Percentiles rank a stretch among this genome's conserved stretches.
phyloP scores from a whole-genome alignment of 768 basidiomycete species.

The Boletus tomentosulus region DNA sequence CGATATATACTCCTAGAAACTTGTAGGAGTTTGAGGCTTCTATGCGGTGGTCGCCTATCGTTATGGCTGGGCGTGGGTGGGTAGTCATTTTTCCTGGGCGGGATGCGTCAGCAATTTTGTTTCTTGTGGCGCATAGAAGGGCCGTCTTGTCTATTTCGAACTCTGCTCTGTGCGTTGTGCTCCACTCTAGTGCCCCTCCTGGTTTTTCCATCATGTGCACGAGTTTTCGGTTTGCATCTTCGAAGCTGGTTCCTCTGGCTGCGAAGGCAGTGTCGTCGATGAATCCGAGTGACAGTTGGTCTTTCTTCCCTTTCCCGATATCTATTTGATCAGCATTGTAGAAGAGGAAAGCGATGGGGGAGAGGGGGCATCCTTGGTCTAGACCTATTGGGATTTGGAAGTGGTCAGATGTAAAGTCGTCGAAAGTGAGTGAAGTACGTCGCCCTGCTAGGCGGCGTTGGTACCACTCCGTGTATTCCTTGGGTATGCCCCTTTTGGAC shows the following conservation, averaged over 20 bases:
- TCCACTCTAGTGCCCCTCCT: neutral
- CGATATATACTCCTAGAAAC: constrained; percentile 31
- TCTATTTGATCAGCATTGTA: constrained; percentile 27
- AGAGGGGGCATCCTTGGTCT: neutral
- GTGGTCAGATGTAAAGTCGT: constrained; percentile 18
- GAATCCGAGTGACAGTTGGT: neutral
- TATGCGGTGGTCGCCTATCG: constrained; percentile 12
- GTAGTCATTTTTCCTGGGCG: too few relatives aligned
- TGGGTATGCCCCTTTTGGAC: too few relatives aligned
- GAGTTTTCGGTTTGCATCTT: neutral
- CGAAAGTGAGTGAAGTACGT: constrained; percentile 11
- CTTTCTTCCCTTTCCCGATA: neutral
- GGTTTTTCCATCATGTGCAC: neutral
- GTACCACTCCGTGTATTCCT: neutral
- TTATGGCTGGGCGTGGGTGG: neutral
- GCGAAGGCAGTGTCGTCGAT: constrained; percentile 1
- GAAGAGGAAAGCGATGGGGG: neutral
- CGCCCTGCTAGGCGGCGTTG: neutral
- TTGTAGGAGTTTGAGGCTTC: constrained; percentile 14
- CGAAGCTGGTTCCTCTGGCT: neutral
- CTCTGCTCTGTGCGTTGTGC: too few relatives aligned
- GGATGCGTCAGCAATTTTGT: too few relatives aligned
- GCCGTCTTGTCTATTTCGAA: constrained; percentile 5
- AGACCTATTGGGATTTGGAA: constrained; percentile 9
- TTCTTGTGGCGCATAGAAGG: neutral